phyloP scores from a whole-genome alignment of 2,329 filamentous ascomycete species.

The Byssothecium circinans region DNA sequence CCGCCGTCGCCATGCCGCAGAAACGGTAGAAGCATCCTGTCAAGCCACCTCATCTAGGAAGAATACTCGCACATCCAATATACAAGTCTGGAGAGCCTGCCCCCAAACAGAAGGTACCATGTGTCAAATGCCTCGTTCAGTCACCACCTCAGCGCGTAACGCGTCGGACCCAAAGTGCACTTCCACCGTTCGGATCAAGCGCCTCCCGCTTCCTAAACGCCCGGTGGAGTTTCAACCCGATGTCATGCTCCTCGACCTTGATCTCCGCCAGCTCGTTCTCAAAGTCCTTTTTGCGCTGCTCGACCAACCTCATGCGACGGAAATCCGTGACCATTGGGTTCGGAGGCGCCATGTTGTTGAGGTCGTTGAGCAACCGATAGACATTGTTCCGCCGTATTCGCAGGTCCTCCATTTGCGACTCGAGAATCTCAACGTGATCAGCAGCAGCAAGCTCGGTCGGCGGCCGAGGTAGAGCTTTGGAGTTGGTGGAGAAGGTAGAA shows the following conservation, averaged over 20 bases:
- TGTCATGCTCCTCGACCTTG: slow-evolving; percentile 42
- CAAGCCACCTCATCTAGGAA: neutral
- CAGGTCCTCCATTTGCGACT: slow-evolving; percentile 45
- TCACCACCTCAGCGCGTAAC: slow-evolving; percentile 31
- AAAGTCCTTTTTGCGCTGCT: slow-evolving; percentile 40
- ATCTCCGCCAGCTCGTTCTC: slow-evolving; percentile 44
- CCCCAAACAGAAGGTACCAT: neutral
- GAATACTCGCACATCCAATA: neutral
- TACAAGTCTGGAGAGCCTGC: neutral
- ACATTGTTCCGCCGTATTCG: slow-evolving; percentile 43
- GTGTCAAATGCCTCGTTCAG: neutral
- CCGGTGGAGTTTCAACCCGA: slow-evolving; percentile 45
- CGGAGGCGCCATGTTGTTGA: slow-evolving; percentile 37
- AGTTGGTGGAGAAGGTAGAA: slow-evolving; percentile 31
- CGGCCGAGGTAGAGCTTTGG: slow-evolving; percentile 44
- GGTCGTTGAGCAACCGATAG: slow-evolving; percentile 37
- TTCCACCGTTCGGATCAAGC: slow-evolving; percentile 38
- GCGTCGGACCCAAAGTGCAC: slow-evolving; percentile 44
- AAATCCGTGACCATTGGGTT: slow-evolving; percentile 45
- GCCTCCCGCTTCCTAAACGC: slow-evolving; percentile 44
- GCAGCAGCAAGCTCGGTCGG: slow-evolving; percentile 37
- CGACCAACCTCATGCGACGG: slow-evolving; percentile 35
- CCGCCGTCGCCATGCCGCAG: neutral
- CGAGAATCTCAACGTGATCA: slow-evolving; percentile 41
- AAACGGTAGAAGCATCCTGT: neutral